Base-by-base conservation (phyloP, 225 moss, liverwort and hornwort species). In the Pseudoscleropodium purum region DNA sequence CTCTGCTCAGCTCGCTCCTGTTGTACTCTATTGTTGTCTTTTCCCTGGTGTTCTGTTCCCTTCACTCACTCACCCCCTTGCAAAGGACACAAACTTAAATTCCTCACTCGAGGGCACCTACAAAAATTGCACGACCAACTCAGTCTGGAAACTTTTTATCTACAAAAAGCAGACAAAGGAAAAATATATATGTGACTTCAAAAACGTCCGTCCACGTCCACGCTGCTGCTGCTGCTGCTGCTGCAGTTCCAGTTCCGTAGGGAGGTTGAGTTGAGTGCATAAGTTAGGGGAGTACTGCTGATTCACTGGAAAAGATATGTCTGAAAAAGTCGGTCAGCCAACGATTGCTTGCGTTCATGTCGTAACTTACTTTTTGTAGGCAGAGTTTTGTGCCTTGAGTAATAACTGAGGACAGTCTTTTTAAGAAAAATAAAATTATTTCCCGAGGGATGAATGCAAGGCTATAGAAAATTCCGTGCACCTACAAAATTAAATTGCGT, bases 381-480 rank as follows among this genome's bases (percentile, higher is more conserved):
- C 4, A 4, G 14, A 52, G 16, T 10, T 19, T 18, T 1, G 1
- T 4, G 23, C 49, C 49, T 20, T 20, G 34, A 54, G 75, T 17
- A 52, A 30, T 10, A 15, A 30, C 30, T 47, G 45, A 75, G 30
- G 45, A 74, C 5, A 10, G 74, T 6, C 37, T 11, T 8, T 8
- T n/a, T n/a, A n/a, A n/a, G 11, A 56, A 57, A 57, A 21, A 59
- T 8, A 59, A 59, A 59, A 9, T 9, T 3, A 8, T 12, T 41
- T 5, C 13, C 7, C 0, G 7, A 39, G 41, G 15, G 45, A 20
- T 2, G 12, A 52, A 37, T 25, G 54, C 6, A 2, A 37, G 16
- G 78, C 2, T 2, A 7, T 2, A 11, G n/a, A 11, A 59, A 57
- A 26, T 17, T 17, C 11, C 1, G 7, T 26, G 79, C 26, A 79